phyloP scores from a whole-genome alignment of 108 stramenopile genomes.

The Conticribra guillardii region DNA sequence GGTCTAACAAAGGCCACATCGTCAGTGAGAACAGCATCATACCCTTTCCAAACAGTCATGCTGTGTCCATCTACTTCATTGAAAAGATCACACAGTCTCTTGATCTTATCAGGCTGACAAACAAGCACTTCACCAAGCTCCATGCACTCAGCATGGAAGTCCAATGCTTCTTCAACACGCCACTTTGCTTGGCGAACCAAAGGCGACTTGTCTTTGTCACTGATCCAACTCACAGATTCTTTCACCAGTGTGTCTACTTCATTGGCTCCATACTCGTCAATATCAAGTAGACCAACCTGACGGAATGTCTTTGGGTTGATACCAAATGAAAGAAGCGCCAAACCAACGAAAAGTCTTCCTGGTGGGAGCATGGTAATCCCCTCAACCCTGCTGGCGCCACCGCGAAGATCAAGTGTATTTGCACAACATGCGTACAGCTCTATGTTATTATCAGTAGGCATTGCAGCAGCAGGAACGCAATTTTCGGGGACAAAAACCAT shows the following conservation, averaged over 20 bases:
- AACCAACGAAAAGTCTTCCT: constrained; percentile 59
- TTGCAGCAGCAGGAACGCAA: constrained; percentile 39
- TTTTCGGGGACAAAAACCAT: constrained; percentile 46
- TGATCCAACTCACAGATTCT: constrained; percentile 18
- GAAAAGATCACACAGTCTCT: constrained; percentile 59
- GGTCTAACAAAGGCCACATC: constrained; percentile 5
- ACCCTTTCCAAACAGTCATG: constrained; percentile 55
- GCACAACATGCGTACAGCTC: constrained; percentile 60
- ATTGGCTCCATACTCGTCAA: too few relatives aligned
- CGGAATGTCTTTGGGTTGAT: too few relatives aligned
- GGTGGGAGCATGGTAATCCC: constrained; percentile 69
- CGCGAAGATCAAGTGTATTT: constrained; percentile 65
- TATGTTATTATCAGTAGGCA: constrained; percentile 12
- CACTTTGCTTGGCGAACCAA: constrained; percentile 9
- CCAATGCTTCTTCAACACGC: constrained; percentile 51
- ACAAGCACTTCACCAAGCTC: constrained; percentile 69
- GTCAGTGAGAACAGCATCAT: constrained; percentile 27
- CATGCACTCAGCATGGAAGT: constrained; percentile 50
- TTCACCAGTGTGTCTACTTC: constrained; percentile 9
- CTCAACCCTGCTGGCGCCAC: constrained; percentile 64
- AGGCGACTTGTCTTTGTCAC: constrained; percentile 15
- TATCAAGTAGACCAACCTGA: too few relatives aligned
- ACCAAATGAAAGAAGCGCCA: constrained; percentile 68
- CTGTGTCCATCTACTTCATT: constrained; percentile 58
- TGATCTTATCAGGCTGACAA: constrained; percentile 61